phyloP scores from a whole-genome alignment of 2,329 filamentous ascomycete genomes.

The Blastomyces gilchristii region DNA sequence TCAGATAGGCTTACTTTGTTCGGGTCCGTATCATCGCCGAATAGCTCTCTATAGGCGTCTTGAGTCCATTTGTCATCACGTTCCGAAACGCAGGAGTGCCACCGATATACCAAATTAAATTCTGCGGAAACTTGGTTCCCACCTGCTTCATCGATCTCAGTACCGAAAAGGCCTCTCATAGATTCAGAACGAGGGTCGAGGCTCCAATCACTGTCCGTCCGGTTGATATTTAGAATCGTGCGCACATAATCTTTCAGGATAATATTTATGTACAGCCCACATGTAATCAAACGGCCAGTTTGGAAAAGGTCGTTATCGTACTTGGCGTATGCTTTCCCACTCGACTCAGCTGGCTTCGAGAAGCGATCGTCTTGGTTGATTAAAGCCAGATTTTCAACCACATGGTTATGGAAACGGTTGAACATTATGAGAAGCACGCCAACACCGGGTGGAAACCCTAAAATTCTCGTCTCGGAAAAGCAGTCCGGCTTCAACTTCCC shows the following conservation, averaged over 20 bases:
- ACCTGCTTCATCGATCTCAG: slow-evolving; percentile 31
- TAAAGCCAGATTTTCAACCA: slow-evolving; percentile 26
- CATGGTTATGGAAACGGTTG: slow-evolving; percentile 33
- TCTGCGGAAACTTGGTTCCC: slow-evolving; percentile 45
- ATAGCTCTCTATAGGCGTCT: slow-evolving; percentile 43
- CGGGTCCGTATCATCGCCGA: slow-evolving; percentile 14
- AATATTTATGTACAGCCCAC: slow-evolving; percentile 27
- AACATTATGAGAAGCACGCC: slow-evolving; percentile 29
- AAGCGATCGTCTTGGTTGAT: slow-evolving; percentile 38
- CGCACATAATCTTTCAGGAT: slow-evolving; percentile 29
- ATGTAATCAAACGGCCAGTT: slow-evolving; percentile 25
- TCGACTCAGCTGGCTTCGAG: slow-evolving; percentile 18
- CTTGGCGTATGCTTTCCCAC: slow-evolving; percentile 31
- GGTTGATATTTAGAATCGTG: slow-evolving; percentile 28
- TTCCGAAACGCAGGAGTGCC: slow-evolving; percentile 56
- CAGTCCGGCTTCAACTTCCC: slow-evolving; percentile 33
- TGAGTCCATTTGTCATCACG: slow-evolving; percentile 65
- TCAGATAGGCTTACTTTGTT: slow-evolving; percentile 27
- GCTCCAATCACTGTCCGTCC: slow-evolving; percentile 34
- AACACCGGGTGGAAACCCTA: slow-evolving; percentile 28
- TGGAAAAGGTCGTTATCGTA: slow-evolving; percentile 29
- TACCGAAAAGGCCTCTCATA: slow-evolving; percentile 12
- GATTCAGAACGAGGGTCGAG: slow-evolving; percentile 36
- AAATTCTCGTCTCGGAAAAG: slow-evolving; percentile 27
- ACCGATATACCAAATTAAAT: slow-evolving; percentile 45